These are phyloP conservation scores for Ophiostoma sp. DNA, from an alignment of 2,329 filamentous ascomycete genomes.

Conservation along the genomic window DNA sequence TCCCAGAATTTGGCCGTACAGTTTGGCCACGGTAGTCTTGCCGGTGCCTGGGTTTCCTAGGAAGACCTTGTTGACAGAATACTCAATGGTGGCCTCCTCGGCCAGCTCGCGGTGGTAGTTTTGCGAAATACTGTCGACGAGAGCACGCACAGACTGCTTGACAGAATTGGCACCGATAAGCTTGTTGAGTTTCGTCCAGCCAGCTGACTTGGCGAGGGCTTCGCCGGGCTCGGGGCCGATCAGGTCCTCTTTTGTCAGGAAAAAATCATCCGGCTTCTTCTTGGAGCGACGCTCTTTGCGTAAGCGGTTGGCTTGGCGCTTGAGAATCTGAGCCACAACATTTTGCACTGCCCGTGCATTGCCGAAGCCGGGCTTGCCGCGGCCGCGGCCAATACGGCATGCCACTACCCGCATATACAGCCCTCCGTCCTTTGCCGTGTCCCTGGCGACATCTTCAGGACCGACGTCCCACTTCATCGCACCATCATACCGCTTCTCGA, in stretches of 20 bases:
- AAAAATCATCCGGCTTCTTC: conserved; percentile 47
- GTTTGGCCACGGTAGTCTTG: conserved; percentile 68
- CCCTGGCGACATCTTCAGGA: conserved; percentile 23
- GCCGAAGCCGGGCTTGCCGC: conserved; percentile 63
- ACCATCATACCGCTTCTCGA: conserved; percentile 49
- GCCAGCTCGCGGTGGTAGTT: conserved; percentile 63
- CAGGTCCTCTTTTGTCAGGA: conserved; percentile 61
- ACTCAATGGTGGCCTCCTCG: conserved; percentile 54
- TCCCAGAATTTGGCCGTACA: conserved; percentile 63
- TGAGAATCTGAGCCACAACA: conserved; percentile 44
- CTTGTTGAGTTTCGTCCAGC: conserved; percentile 53
- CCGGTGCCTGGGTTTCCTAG: conserved; percentile 68
- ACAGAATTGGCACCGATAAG: conserved; percentile 57
- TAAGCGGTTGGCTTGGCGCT: conserved; percentile 56
- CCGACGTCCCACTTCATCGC: conserved; percentile 58
- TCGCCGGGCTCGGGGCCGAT: conserved; percentile 61
- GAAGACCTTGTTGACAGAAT: conserved; percentile 63
- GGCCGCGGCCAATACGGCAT: conserved; percentile 54
- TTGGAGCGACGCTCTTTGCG: conserved; percentile 39
- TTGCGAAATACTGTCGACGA: conserved; percentile 55
- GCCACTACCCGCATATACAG: conserved; percentile 60
- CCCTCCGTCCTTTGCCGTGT: conserved; percentile 35
- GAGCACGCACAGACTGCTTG: conserved; percentile 52
- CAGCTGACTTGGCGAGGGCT: conserved; percentile 45
- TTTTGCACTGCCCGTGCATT: conserved; percentile 69